A percentile compares a stretch with the other conserved stretches of the same genome.
Evolutionary conservation across 2,329 filamentous ascomycete genomes (phyloP).

Genomic region (Chaetomium olivaceum): DNA sequence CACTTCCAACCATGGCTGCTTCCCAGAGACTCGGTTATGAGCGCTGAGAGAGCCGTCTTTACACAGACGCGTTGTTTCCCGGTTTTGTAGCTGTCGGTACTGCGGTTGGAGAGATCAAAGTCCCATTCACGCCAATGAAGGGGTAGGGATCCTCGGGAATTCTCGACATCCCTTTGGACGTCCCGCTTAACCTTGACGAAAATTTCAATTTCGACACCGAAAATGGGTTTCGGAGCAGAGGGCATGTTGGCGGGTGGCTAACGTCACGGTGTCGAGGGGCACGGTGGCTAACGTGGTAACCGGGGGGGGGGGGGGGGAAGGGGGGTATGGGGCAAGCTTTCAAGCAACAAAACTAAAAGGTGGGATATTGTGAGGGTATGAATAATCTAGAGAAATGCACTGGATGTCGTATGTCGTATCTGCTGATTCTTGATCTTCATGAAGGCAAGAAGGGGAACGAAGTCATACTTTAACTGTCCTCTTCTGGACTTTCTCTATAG

Average conservation of each 20-base stretch:
- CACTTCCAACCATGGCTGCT: background rate
- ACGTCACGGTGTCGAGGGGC: background rate
- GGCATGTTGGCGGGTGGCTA: background rate
- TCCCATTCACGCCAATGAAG: background rate
- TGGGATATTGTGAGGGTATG: background rate
- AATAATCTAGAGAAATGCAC: background rate
- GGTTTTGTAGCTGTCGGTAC: too few species aligned
- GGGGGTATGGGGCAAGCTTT: background rate
- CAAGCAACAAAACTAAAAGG: background rate
- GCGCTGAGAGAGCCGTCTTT: background rate
- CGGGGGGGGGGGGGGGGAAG: background rate
- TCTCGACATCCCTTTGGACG: background rate
- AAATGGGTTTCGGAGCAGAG: background rate
- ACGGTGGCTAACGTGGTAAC: too few species aligned
- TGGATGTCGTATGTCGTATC: background rate
- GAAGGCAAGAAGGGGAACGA: background rate
- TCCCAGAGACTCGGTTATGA: background rate
- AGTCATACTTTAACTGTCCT: background rate
- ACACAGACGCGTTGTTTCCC: background rate
- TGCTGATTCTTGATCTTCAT: background rate
- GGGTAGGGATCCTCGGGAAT: background rate
- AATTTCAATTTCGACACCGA: slow-evolving; percentile 10
- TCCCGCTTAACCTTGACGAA: slow-evolving; percentile 8
- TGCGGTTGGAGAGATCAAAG: background rate
- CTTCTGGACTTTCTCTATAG: background rate